Evolutionary conservation across 2,329 filamentous ascomycete genomes (phyloP).

Genomic region (Leptographium procerum): DNA sequence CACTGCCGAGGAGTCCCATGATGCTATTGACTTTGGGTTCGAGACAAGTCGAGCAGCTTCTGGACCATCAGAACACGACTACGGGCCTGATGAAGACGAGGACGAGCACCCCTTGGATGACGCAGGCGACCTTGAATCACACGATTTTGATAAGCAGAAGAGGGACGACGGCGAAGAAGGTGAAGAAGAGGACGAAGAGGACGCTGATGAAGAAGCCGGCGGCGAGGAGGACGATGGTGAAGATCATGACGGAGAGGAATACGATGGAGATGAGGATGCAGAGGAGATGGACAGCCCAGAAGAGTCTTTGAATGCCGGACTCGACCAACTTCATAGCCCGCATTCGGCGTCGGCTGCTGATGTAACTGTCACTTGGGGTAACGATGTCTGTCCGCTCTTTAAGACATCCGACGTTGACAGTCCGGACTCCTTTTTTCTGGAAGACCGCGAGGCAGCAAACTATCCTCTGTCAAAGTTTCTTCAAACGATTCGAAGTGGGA

Average conservation of each 20-base stretch:
- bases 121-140: neutral
- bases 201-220: neutral
- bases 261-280: constrained; percentile 8
- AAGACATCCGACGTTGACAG: constrained; percentile 24
- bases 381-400: constrained; percentile 22
- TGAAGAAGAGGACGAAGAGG: neutral
- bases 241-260: neutral
- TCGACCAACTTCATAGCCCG: constrained; percentile 4
- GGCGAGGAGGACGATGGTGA: neutral
- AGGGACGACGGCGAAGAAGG: neutral
- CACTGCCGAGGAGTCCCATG: neutral
- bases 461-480: constrained; percentile 33
- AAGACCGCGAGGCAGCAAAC: constrained; percentile 29
- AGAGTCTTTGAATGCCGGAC: constrained; percentile 5
- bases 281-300: constrained; percentile 9
- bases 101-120: neutral
- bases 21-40: constrained; percentile 8
- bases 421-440: constrained; percentile 32
- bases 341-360: constrained; percentile 11
- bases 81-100: neutral
- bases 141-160: constrained; percentile 3
- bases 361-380: constrained; percentile 21
- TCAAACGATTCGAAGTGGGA: constrained; percentile 31
- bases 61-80: constrained; percentile 1
- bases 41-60: constrained; percentile 1